A percentile compares a stretch with the other conserved stretches of the same genome.
Conservation (phyloP, 805 yeast species). For the Ogataea trehalophila region DNA sequence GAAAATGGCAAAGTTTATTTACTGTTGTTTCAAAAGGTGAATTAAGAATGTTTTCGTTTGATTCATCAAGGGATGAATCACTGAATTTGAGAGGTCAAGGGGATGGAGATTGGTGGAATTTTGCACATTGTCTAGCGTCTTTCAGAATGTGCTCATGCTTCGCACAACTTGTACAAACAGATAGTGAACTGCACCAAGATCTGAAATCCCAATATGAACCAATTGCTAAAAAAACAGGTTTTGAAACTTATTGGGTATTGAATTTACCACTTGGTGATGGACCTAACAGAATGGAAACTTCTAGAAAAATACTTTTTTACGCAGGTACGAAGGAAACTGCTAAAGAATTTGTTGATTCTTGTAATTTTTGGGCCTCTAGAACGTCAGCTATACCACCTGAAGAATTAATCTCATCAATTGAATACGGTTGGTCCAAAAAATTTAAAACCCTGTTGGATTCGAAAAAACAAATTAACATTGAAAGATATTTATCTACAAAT, state of each 20-base stretch:
- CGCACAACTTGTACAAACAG: constrained; percentile 41
- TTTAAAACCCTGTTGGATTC: constrained; percentile 12
- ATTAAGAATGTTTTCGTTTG: constrained; percentile 51
- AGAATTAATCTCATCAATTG: constrained; percentile 68
- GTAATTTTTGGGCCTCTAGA: constrained; percentile 90
- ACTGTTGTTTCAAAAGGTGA: constrained; percentile 70
- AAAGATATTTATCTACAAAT: constrained; percentile 24
- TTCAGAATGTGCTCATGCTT: constrained; percentile 48
- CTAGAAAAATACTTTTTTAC: constrained; percentile 50
- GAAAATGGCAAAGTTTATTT: constrained; percentile 46
- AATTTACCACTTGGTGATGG: constrained; percentile 43
- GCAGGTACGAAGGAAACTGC: constrained; percentile 68
- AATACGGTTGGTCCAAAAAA: constrained; percentile 71
- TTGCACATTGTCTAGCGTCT: constrained; percentile 52
- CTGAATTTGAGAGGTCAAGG: constrained; percentile 16
- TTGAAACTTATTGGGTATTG: constrained; percentile 46
- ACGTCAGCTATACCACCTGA: constrained; percentile 76
- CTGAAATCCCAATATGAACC: constrained; percentile 10
- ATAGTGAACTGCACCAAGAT: constrained; percentile 16
- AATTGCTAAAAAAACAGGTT: constrained; percentile 30
- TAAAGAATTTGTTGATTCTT: constrained; percentile 61
- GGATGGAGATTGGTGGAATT: constrained; percentile 67
- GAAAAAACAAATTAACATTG: constrained; percentile 4
- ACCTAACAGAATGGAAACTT: constrained; percentile 17
- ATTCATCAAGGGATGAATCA: constrained; percentile 12